Percentiles rank a stretch among this genome's conserved stretches.
Evolutionary conservation across 2,329 filamentous ascomycete genomes (phyloP).

Genomic region (Zymoseptoria tritici): DNA sequence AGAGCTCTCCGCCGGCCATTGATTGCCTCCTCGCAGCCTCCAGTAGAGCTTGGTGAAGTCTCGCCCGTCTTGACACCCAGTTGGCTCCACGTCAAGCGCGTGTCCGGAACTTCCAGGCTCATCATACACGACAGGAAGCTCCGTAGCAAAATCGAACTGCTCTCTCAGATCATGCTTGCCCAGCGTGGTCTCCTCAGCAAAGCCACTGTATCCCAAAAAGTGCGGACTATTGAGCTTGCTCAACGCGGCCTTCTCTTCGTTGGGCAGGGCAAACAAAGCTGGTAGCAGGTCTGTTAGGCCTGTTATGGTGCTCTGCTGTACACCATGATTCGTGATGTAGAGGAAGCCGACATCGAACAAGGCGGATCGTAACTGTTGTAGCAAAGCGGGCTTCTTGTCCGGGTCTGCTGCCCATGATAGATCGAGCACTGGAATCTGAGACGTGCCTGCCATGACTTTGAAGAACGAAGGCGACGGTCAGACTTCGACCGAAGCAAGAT

Average conservation of each 20-base stretch:
- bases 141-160: slow-evolving; percentile 55
- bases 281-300: slow-evolving; percentile 39
- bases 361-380: slow-evolving; percentile 40
- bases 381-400: slow-evolving; percentile 30
- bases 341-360: slow-evolving; percentile 48
- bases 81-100: slow-evolving; percentile 33
- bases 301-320: slow-evolving; percentile 32
- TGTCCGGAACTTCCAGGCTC: slow-evolving; percentile 3
- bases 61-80: slow-evolving; percentile 38
- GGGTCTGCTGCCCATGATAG: slow-evolving; percentile 38
- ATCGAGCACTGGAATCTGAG: slow-evolving; percentile 43
- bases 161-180: slow-evolving; percentile 47
- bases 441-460: not conserved
- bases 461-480: not conserved
- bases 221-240: slow-evolving; percentile 50
- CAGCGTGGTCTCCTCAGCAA: slow-evolving; percentile 50
- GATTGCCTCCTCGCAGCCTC: slow-evolving; percentile 34
- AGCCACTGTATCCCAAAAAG: slow-evolving; percentile 53
- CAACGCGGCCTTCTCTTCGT: slow-evolving; percentile 34
- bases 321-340: slow-evolving; percentile 46
- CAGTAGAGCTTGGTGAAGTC: slow-evolving; percentile 35
- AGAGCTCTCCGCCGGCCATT: slow-evolving; percentile 28
- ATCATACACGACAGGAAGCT: slow-evolving; percentile 37
- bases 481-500: not conserved
- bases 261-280: slow-evolving; percentile 37